Base-by-base conservation (phyloP, 2,329 filamentous ascomycete genomes). In the Aspergillus brunneoviolaceus region DNA sequence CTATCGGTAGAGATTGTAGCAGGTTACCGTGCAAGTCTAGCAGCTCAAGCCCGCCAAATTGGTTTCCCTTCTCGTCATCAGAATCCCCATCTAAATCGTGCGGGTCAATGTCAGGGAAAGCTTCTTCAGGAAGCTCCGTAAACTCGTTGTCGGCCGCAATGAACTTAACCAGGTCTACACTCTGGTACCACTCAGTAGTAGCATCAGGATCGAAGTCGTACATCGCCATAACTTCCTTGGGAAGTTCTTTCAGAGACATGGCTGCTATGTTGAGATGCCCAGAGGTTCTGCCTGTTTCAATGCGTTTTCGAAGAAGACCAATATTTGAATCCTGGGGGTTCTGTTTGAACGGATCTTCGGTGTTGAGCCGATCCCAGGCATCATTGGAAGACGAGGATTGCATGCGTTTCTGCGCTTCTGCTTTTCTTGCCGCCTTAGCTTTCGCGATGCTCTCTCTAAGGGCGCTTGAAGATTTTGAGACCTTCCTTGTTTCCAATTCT, bases 401-500 rank as follows among this genome's bases (percentile, higher is more conserved):
- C 19, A 68, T 60, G 21, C 64, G 71, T 60, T 70, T 76, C 58
- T 70, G 70, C 55, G 63, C 71, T 4, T 74, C 73, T 11, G 85
- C 87, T 63, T 87, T 85, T 59, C 86, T 89, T 2, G 92, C 90
- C 2, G 92, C 92, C 72, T 94, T 96, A 0, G 95, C 94, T 68
- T 93, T 94, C 42, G 93, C 92, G 63, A 98, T 97, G 57, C 95
- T 93, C 55, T 97, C 92, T 35, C 95, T 87, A 14, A 99, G 78
- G 0, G 92, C 88, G 16, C 85, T 81, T 0, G 94, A 97, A 0
- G 92, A 92, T 68, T 90, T 95, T 5, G 80, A 76, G 0, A 74
- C 74, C 60, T 80, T 84, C 39, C 75, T 72, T 14, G 75, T 70
- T 59, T 79, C 76, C 23, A 55, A 55, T 49, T 73, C 71, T 3